Evolutionary conservation across 257 asterid genomes (phyloP).

Genomic region (Anisodus tanguticus): DNA sequence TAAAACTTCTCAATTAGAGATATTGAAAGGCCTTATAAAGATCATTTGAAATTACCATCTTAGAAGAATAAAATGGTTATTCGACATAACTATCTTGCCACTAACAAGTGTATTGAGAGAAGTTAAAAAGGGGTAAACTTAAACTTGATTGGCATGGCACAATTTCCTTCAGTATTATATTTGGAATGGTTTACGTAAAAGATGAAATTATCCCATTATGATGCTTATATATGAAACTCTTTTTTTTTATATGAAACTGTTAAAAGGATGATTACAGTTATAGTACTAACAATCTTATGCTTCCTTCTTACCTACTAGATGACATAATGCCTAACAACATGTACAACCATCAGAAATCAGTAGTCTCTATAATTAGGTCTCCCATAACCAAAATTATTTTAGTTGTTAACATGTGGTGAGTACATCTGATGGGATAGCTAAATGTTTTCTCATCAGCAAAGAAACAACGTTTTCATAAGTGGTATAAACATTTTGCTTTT

Average conservation of each 20-base stretch:
- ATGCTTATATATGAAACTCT: neutral
- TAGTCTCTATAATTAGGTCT: neutral
- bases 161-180: neutral
- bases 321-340: neutral
- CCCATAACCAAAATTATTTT: neutral
- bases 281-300: neutral
- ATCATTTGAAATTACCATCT: neutral
- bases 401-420: neutral
- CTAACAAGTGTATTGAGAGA: neutral
- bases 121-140: neutral
- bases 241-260: neutral
- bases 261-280: neutral
- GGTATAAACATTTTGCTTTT: neutral
- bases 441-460: neutral
- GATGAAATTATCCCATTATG: neutral
- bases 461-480: neutral
- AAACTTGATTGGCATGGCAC: neutral
- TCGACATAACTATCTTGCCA: neutral
- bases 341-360: neutral
- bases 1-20: neutral
- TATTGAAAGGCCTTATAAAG: conserved; percentile 1
- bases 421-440: neutral
- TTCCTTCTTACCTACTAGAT: neutral
- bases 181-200: neutral
- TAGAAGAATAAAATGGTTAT: neutral